Conservation (phyloP, 1,139 yeast species). For the Kluyveromyces sp. region DNA sequence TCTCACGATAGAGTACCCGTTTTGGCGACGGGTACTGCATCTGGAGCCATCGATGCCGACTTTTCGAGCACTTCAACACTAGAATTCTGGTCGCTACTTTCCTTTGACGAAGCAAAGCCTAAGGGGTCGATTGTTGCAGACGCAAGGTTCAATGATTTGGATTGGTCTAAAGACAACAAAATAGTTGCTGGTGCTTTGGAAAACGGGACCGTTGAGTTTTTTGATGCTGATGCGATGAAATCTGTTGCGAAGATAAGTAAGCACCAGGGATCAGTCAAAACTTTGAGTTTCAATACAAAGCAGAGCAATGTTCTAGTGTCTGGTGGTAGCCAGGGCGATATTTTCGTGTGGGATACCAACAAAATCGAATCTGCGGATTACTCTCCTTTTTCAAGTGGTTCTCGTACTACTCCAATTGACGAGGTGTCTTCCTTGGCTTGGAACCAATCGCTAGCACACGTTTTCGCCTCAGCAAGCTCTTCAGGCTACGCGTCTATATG, state of each 20-base stretch:
- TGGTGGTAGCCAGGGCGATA: conserved; percentile 83
- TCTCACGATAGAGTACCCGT: conserved; percentile 67
- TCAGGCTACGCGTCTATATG: conserved; percentile 85
- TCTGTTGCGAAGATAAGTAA: conserved; percentile 44
- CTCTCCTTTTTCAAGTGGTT: conserved; percentile 65
- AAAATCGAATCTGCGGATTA: conserved; percentile 35
- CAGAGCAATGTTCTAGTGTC: conserved; percentile 71
- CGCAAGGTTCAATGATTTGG: conserved; percentile 63
- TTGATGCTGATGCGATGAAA: conserved; percentile 35
- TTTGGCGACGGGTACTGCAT: conserved; percentile 84
- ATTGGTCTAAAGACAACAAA: conserved; percentile 68
- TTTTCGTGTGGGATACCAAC: conserved; percentile 81
- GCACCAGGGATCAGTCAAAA: conserved; percentile 66
- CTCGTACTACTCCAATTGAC: conserved; percentile 73
- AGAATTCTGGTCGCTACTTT: conserved; percentile 70
- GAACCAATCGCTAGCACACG: conserved; percentile 80
- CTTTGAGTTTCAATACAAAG: conserved; percentile 70
- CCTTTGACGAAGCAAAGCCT: conserved; percentile 39
- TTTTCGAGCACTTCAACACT: conserved; percentile 71
- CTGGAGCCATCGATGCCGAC: conserved; percentile 88
- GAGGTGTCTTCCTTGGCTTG: conserved; percentile 80
- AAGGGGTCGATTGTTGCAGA: conserved; percentile 48
- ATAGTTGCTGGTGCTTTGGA: conserved; percentile 90
- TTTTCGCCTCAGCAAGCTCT: conserved; percentile 80
- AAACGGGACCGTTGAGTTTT: conserved; percentile 69